Evolutionary conservation across 805 yeast species (phyloP).

Genomic region (Candida sphagnicola): DNA sequence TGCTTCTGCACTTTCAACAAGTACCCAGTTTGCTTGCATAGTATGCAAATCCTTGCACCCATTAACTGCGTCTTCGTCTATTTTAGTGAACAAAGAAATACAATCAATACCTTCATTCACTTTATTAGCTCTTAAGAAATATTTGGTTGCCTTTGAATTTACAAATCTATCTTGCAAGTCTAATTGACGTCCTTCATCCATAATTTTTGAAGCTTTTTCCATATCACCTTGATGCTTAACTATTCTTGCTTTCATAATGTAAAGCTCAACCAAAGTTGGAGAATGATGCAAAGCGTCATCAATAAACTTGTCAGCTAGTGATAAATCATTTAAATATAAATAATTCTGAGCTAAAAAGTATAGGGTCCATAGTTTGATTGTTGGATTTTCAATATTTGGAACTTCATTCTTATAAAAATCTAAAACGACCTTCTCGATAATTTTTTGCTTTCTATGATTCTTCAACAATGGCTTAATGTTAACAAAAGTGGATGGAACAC

Average conservation of each 20-base stretch:
- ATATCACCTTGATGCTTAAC: slow-evolving; percentile 66
- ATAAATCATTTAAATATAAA: slow-evolving; percentile 51
- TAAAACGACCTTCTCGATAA: slow-evolving; percentile 51
- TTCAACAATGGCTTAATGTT: slow-evolving; percentile 78
- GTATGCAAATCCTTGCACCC: slow-evolving; percentile 83
- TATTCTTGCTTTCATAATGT: slow-evolving; percentile 76
- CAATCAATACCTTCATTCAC: slow-evolving; percentile 70
- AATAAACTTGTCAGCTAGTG: slow-evolving; percentile 51
- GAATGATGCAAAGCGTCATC: slow-evolving; percentile 66
- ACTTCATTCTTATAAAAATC: slow-evolving; percentile 38
- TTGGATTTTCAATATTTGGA: slow-evolving; percentile 33
- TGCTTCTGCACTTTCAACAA: slow-evolving; percentile 81
- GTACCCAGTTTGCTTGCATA: slow-evolving; percentile 91
- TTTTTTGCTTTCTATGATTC: slow-evolving; percentile 31
- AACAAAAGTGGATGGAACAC: slow-evolving; percentile 88
- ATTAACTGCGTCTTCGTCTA: slow-evolving; percentile 70
- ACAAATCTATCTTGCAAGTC: slow-evolving; percentile 91
- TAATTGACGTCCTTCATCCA: slow-evolving; percentile 67
- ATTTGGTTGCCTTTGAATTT: slow-evolving; percentile 84
- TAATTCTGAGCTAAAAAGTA: slow-evolving; percentile 79
- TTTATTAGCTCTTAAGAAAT: slow-evolving; percentile 70
- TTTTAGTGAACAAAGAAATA: slow-evolving; percentile 75
- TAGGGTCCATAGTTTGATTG: slow-evolving; percentile 61
- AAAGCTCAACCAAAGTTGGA: slow-evolving; percentile 82
- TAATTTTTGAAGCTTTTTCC: slow-evolving; percentile 55